phyloP scores from a whole-genome alignment of 371 early-diverging fungal genomes.

The Circinella minor region DNA sequence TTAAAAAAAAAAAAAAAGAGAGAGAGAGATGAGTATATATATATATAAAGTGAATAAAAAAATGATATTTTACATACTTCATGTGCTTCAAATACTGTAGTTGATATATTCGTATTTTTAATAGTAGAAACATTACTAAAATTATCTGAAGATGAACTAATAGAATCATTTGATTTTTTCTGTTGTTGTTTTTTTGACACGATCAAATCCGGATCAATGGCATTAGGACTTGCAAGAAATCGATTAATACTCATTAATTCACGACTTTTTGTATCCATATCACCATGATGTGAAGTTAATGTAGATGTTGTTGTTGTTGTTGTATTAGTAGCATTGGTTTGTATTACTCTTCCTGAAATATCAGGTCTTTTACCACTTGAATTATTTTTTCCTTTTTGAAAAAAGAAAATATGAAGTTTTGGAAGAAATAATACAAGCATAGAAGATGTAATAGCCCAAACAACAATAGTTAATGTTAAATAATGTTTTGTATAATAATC shows the following conservation, averaged over 20 bases:
- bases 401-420: constrained; percentile 49
- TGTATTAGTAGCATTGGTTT: too few species aligned
- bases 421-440: constrained; percentile 58
- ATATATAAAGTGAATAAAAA: too few species aligned
- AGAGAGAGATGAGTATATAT: too few species aligned
- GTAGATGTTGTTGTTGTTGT: not conserved
- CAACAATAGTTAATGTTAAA: constrained; percentile 53
- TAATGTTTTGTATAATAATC: constrained; percentile 60
- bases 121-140: not conserved
- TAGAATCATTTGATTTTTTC: not conserved
- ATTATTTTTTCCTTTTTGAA: constrained; percentile 13
- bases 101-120: not conserved
- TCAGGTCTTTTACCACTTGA: constrained; percentile 30
- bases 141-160: not conserved
- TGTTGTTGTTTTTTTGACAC: not conserved
- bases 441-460: constrained; percentile 63
- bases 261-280: constrained; percentile 7
- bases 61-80: constrained; percentile 28
- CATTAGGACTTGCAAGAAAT: constrained; percentile 23
- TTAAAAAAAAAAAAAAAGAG: too few species aligned
- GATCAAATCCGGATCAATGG: constrained; percentile 16
- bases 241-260: constrained; percentile 39
- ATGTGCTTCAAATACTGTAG: constrained; percentile 48
- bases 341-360: constrained; percentile 24
- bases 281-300: not conserved